Percentiles rank a stretch among this genome's conserved stretches.
Evolutionary conservation across 2,329 filamentous ascomycete genomes (phyloP).

Genomic region (Penicillium sclerotigenum): DNA sequence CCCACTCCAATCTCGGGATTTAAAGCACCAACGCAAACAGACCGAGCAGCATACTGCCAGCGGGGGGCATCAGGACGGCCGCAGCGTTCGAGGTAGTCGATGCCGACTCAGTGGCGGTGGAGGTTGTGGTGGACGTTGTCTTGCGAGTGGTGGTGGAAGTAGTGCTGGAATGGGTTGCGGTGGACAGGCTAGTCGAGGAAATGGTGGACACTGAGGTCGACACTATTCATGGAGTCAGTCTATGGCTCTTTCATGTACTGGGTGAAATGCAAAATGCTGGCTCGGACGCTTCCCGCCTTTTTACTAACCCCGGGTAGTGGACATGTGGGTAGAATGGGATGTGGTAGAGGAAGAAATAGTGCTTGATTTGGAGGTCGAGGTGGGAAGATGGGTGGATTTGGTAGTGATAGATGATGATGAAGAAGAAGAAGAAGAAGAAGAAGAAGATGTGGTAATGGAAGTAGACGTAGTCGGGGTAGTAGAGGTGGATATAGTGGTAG

Average conservation of each 20-base stretch:
- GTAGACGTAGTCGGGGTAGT: slow-evolving; percentile 6
- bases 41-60: slow-evolving; percentile 29
- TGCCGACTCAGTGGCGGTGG: slow-evolving; percentile 23
- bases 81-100: slow-evolving; percentile 27
- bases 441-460: slow-evolving; percentile 7
- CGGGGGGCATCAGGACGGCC: slow-evolving; percentile 26
- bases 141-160: slow-evolving; percentile 21
- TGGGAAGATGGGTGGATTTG: slow-evolving; percentile 3
- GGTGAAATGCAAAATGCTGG: background rate
- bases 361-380: slow-evolving; percentile 8
- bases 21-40: slow-evolving; percentile 28
- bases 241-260: background rate
- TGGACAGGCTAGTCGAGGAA: slow-evolving; percentile 11
- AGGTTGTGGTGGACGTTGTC: slow-evolving; percentile 14
- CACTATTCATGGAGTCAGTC: slow-evolving; percentile 10
- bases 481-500: slow-evolving; percentile 18
- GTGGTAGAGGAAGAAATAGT: slow-evolving; percentile 3
- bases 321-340: slow-evolving; percentile 2
- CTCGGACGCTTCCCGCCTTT: slow-evolving; percentile 16
- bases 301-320: slow-evolving; percentile 28
- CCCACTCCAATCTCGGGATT: no score
- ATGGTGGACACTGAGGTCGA: slow-evolving; percentile 6
- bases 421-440: no score
- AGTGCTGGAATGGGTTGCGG: slow-evolving; percentile 15
- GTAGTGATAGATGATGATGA: no score